A percentile compares a stretch with the other conserved stretches of the same genome.
Conservation (phyloP, 2,329 filamentous ascomycete species). For the Graphium sp. region DNA sequence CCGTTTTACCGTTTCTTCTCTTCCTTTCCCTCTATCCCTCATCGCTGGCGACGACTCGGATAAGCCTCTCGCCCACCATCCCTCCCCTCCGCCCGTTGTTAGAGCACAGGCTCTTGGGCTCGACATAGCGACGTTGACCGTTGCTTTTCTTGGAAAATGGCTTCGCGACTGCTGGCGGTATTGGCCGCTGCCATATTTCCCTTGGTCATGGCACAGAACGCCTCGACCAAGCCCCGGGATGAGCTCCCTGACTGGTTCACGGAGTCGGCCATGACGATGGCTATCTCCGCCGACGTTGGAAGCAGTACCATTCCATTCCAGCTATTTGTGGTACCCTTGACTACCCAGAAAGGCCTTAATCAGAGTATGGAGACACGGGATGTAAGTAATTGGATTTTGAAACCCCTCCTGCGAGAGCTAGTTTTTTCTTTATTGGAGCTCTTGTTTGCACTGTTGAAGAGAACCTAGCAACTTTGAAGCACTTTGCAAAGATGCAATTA, state of each 20-base stretch:
- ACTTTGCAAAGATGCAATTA: no score
- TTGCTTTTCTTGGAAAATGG: conserved; percentile 15
- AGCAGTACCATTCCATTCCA: conserved; percentile 7
- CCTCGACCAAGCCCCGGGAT: conserved; percentile 12
- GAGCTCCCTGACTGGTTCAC: conserved; percentile 20
- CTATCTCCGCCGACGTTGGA: conserved; percentile 12
- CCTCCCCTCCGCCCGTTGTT: conserved; percentile 1
- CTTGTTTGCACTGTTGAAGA: no score
- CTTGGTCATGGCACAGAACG: conserved; percentile 16
- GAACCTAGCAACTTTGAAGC: no score
- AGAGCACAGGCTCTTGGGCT: conserved; percentile 3
- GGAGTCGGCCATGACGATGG: conserved; percentile 22
- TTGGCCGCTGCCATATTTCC: conserved; percentile 14
- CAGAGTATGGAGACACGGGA: conserved; percentile 15
- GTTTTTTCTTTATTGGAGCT: no score
- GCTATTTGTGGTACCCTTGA: conserved; percentile 28
- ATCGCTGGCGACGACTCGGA: conserved; percentile 1
- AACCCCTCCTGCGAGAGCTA: no score
- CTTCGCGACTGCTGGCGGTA: conserved; percentile 11
- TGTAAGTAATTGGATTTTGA: conserved; percentile 18
- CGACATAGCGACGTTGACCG: conserved; percentile 18
- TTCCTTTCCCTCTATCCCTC: conserved; percentile 5
- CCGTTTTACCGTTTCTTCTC: conserved; percentile 5
- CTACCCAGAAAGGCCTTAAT: conserved; percentile 22
- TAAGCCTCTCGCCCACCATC: background rate